These are phyloP conservation scores for Aspergillus carbonarius DNA, from an alignment of 2,329 filamentous ascomycete species.

Conservation along the genomic window DNA sequence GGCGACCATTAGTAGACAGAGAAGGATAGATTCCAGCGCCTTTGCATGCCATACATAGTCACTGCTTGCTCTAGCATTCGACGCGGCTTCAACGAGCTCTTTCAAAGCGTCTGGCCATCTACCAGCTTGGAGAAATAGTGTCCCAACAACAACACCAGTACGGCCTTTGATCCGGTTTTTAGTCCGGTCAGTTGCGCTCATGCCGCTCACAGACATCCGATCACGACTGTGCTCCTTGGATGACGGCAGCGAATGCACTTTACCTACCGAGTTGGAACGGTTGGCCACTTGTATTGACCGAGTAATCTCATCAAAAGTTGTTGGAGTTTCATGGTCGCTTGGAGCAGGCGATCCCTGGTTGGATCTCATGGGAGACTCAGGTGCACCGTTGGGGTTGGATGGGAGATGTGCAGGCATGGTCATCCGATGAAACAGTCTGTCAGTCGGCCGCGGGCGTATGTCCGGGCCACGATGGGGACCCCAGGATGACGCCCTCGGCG, in stretches of 20 bases:
- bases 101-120: conserved; percentile 85
- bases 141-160: conserved; percentile 75
- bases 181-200: conserved; percentile 73
- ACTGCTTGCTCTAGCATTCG: conserved; percentile 72
- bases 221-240: conserved; percentile 59
- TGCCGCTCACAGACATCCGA: conserved; percentile 64
- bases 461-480: conserved; percentile 52
- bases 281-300: conserved; percentile 42
- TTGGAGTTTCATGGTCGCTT: conserved; percentile 46
- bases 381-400: conserved; percentile 43
- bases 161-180: conserved; percentile 79
- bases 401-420: conserved; percentile 68
- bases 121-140: conserved; percentile 83
- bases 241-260: conserved; percentile 37
- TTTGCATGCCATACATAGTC: conserved; percentile 99
- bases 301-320: conserved; percentile 56
- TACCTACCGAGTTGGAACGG: conserved; percentile 40
- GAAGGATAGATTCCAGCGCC: conserved; percentile 80
- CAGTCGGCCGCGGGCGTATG: conserved; percentile 45
- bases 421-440: conserved; percentile 69
- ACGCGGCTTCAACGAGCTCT: conserved; percentile 77
- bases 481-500: conserved; percentile 58
- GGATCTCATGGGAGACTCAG: conserved; percentile 41
- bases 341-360: conserved; percentile 37
- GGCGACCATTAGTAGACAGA: conserved; percentile 78